Evolutionary conservation across 495 filamentous ascomycete species (phyloP).

Genomic region (Astrothelium macrocarpum): DNA sequence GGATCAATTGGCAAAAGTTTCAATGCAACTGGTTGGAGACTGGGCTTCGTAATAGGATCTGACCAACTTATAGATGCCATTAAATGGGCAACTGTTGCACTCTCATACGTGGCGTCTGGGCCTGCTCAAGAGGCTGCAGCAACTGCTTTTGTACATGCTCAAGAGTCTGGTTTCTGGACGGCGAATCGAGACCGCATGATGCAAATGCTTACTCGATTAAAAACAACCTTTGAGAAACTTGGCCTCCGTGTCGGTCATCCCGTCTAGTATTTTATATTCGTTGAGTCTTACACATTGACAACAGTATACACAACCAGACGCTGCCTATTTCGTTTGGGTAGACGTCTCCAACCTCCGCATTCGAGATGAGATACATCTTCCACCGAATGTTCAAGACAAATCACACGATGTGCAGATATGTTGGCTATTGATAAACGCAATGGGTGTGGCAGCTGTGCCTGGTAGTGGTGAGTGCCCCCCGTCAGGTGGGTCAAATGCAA

Average conservation of each 20-base stretch:
- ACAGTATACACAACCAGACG: conserved; percentile 13
- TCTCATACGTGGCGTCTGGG: conserved; percentile 11
- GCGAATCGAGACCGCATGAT: conserved; percentile 3
- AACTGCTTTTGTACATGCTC: conserved; percentile 13
- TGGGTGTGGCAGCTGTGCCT: conserved; percentile 11
- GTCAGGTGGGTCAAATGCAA: too few species aligned
- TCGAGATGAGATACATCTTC: neutral
- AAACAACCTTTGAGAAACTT: conserved; percentile 7
- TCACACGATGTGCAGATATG: conserved; percentile 7
- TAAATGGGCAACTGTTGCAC: conserved; percentile 6
- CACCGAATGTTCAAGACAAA: neutral
- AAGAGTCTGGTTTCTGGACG: conserved; percentile 18
- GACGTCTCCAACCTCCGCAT: conserved; percentile 7
- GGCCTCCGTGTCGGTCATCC: neutral
- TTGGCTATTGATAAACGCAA: conserved; percentile 10
- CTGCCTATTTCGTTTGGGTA: conserved; percentile 15
- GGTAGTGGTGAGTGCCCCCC: neutral
- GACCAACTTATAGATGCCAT: conserved; percentile 14
- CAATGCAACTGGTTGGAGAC: conserved; percentile 17
- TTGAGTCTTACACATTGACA: neutral
- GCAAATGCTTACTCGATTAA: conserved; percentile 8
- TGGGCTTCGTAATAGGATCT: conserved; percentile 17
- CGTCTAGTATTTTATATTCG: too few species aligned
- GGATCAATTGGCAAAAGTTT: conserved; percentile 17
- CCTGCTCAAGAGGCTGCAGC: conserved; percentile 18